Base-by-base conservation (phyloP, 2,329 filamentous ascomycete species). In the Colletotrichum musicola region DNA sequence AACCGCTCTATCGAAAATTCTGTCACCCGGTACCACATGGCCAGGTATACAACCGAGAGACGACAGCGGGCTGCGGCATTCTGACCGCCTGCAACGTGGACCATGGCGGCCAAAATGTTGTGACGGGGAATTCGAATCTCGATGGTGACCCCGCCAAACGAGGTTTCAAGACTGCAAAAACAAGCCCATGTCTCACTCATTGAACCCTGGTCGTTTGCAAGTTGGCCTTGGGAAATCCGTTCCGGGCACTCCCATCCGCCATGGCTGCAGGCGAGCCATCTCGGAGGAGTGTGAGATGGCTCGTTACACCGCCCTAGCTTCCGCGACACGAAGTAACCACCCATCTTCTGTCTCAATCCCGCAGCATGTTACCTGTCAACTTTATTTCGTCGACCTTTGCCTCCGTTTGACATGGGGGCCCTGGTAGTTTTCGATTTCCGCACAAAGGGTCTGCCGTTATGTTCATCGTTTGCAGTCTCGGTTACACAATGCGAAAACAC, bases 301-400 rank as follows among this genome's bases (percentile, higher is more conserved):
- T 56, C 30, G 55, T 68, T 56, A 64, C 50, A 68, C 65, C 62
- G 65, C 62, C 65, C 62, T 68, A 64, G 65, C 51, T 65, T 53
- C 62, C 62, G 65, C 55, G 50, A 22, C 35, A 22, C 55, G 18
- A 68, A 57, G 55, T 56, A 65, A 65, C 65, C 55, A 49, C 55
- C 50, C 40, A 42, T 60, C 49, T 20, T 18, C 42, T 60, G 62
- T 56, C 56, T 60, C 44, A 65, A 68, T 64, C 18, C 56, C 50
- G 55, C 49, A 63, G 22, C 55, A 60, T 42, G 49, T 50, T 56
- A 60, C 65, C 51, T 60, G 50, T 51, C 62, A 65, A 65, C 65
- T 60, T 56, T 68, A 60, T 56, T 68, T 64, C 14, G 47, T 35
- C 54, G 54, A 47, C 47, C 42, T 64, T 49, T 59, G 54, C 40